Conservation (phyloP, 2,329 filamentous ascomycete genomes). For the Beauveria bassiana region DNA sequence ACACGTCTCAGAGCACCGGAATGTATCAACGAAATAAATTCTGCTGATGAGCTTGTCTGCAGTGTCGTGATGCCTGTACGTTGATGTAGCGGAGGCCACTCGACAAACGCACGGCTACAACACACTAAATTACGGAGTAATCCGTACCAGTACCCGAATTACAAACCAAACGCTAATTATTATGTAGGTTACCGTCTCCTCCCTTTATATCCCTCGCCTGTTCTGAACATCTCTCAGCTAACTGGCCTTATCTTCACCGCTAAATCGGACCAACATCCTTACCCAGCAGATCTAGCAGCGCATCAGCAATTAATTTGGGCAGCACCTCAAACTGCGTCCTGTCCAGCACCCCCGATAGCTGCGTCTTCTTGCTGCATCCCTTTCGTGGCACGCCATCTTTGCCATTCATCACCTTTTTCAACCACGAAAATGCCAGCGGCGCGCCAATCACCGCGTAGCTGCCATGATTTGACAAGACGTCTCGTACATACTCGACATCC, state of each 20-base stretch:
- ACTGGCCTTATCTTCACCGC: not conserved
- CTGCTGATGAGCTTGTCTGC: too few species aligned
- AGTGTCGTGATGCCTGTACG: too few species aligned
- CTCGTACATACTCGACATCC: slow-evolving; percentile 4
- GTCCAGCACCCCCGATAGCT: not conserved
- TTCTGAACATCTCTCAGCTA: not conserved
- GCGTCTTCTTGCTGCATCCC: not conserved
- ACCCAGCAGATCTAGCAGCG: not conserved
- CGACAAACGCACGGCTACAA: too few species aligned
- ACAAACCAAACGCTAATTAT: too few species aligned
- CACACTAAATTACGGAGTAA: too few species aligned
- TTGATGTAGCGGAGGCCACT: too few species aligned
- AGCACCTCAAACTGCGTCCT: not conserved
- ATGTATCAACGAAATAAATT: too few species aligned
- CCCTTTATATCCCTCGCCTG: too few species aligned
- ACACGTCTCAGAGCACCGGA: too few species aligned
- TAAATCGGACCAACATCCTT: not conserved
- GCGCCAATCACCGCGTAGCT: not conserved
- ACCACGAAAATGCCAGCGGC: slow-evolving; percentile 6
- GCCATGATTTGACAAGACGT: slow-evolving; percentile 5
- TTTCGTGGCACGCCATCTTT: not conserved
- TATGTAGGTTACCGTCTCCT: too few species aligned
- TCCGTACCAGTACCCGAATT: too few species aligned
- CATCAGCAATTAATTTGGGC: not conserved
- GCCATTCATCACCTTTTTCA: not conserved